Evolutionary conservation across 1,284 basidiomycete genomes (phyloP), one percentile per base, ranked within the genome.

Genomic region (Ganoderma lingzhi): DNA sequence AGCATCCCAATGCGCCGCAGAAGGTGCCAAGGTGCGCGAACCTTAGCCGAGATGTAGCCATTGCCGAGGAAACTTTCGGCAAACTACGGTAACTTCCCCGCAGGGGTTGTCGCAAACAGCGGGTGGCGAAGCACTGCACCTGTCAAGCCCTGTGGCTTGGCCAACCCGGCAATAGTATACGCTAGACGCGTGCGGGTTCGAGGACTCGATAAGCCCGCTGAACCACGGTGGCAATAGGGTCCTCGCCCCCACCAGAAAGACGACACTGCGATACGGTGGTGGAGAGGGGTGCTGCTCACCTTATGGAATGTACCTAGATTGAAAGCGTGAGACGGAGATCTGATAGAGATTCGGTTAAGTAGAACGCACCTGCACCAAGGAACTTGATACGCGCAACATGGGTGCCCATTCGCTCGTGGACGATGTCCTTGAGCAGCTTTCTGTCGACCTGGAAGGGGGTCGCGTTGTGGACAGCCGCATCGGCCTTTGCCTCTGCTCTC

Each of bases 251-350:
- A 32, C 12, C 14, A 32, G 17, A 19, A 56, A 15, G 30, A 3
- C 53, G 35, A 35, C 19, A n/a, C 41, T n/a, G 2, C 45, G 39
- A 48, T 8, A 48, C 37, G 62, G 32, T 61, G 23, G 6, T 42
- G 28, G 42, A 35, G 48, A 30, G 32, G 28, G 9, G 30, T 30
- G 15, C 12, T 42, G 78, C 81, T 62, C 39, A 87, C 90, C 79
- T 93, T 93, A 77, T 93, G 91, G 81, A 93, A 93, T 3, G 92
- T 93, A 51, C 92, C 92, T 92, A 72, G 28, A 62, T 55, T 23
- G 62, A 42, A 53, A 44, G n/a, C 45, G 61, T 19, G 55, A 73
- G 65, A 56, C 48, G 68, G 12, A 65, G 66, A 58, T 62, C 65
- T 58, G 28, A 17, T 61, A 35, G 17, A 32, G 53, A 67, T 62